Base-by-base conservation (phyloP, 176 grass and related monocot genomes). In the Avena eriantha region DNA sequence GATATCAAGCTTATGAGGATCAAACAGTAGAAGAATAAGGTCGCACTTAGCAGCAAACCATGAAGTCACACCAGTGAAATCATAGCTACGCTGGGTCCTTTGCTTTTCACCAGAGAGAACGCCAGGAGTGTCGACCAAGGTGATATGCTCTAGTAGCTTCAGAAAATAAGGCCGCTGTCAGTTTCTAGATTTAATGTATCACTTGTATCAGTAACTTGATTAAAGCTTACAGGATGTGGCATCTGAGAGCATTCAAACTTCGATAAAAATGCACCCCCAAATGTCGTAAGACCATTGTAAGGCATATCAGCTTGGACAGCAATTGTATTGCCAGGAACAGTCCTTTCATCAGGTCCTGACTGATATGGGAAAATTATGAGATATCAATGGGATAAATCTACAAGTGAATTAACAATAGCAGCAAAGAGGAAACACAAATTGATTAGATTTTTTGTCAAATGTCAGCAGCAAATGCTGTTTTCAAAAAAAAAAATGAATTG, bases 161-260 rank as follows among this genome's bases (percentile, higher is more conserved):
- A 88, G 10, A 76, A 81, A 22, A 70, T 58, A 77, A n/a, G 2
- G 45, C 0, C 15, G 13, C 10, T 53, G 71, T 88, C 39, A 91
- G 90, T 81, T 70, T 80, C 12, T 23, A 5, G 8, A 88, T 34
- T 54, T 31, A 43, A 21, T 60, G 5, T 31, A 34, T 33, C 68
- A 51, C 21, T 69, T 76, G 59, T 31, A 43, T 36, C 2, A 8
- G 9, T 22, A 57, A 16, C 58, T 77, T 4, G 76, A 84, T 18
- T 53, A 43, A 81, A 88, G 15, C 77, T 93, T 98, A 98, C 97
- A 17, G 88, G 84, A 80, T 98, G 92, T 31, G 87, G 94, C 97
- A 96, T 98, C 90, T 98, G 97, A 80, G 97, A 98, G 85, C 97
- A 98, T 69, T 98, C 92, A 54, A 96, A 98, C 82, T 98, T 98